Base-by-base conservation (phyloP, 2,329 filamentous ascomycete species). In the Colletotrichum paranaense region DNA sequence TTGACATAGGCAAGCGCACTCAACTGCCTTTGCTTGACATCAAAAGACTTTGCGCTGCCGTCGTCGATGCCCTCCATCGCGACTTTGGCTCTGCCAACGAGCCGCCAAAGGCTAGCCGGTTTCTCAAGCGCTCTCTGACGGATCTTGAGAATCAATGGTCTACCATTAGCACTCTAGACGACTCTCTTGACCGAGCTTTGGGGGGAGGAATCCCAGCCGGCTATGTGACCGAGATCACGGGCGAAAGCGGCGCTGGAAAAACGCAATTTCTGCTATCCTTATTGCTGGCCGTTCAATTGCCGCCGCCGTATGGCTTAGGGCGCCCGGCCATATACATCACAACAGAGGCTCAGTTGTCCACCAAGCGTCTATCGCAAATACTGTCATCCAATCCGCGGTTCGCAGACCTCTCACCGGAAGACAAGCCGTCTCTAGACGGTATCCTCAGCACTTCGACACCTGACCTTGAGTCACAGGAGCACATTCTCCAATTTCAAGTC, bases 191-290 rank as follows among this genome's bases (percentile, higher is more conserved):
- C 76, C 81, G 80, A 9, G 84, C 83, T 2, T 87, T 98, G 52
- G 90, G 90, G 73, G 96, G 95, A 60, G 97, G 97, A 24, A 89
- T 98, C 68, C 93, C 93, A 1, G 88, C 92, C 2, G 94, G 95
- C 59, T 93, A 93, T 82, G 87, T 99, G 79, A 95, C 94, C 8
- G 97, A 99, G 82, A 88, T 99, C 74, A 93, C 95, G 1, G 97
- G 97, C 72, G 97, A 98, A 86, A 97, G 95, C 76, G 97, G 95
- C 78, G 94, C 92, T 76, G 97, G 96, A 79, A 99, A 99, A 88
- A 98, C 97, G 1, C 97, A 99, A 82, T 91, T 98, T 79, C 92
- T 98, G 32, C 89, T 98, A 32, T 92, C 92, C 26, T 89, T 99
- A 32, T 91, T 97, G 57, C 91, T 98, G 42, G 89, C 95, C 38